Conservation (phyloP, 2,329 filamentous ascomycete species). For the Botrytis elliptica region DNA sequence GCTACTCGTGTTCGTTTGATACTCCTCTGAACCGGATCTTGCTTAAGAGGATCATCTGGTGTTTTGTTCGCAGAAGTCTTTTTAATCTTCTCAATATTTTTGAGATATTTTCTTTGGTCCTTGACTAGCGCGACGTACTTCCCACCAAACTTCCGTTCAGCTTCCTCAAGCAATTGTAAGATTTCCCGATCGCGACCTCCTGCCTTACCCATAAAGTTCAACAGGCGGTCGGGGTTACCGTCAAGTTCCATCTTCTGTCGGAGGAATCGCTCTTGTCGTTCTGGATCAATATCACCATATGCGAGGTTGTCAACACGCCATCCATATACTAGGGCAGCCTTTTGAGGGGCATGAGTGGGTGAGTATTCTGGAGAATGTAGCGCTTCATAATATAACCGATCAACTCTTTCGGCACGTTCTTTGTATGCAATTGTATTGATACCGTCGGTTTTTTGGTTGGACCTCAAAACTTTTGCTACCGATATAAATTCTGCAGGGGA, state of each 20-base stretch:
- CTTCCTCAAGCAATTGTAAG: background rate
- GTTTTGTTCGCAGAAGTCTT: background rate
- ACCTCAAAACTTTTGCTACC: conserved; percentile 10
- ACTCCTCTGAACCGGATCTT: background rate
- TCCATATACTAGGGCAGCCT: conserved; percentile 9
- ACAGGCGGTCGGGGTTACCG: background rate
- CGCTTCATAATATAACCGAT: conserved; percentile 10
- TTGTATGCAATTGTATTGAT: conserved; percentile 15
- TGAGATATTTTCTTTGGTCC: conserved; percentile 2
- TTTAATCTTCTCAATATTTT: background rate
- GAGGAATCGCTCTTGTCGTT: conserved; percentile 11
- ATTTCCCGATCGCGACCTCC: conserved; percentile 10
- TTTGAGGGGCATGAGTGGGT: background rate
- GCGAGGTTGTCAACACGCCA: conserved; percentile 12
- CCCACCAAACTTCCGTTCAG: conserved; percentile 7
- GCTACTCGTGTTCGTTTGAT: conserved; percentile 12
- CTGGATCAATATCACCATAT: conserved; percentile 15
- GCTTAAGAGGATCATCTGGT: background rate
- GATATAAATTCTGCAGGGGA: conserved; percentile 9
- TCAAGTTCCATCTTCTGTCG: conserved; percentile 16
- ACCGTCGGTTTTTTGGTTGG: conserved; percentile 11
- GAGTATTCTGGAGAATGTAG: conserved; percentile 12
- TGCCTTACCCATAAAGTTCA: conserved; percentile 12
- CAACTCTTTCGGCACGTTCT: conserved; percentile 15
- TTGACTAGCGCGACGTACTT: background rate